Percentiles rank a stretch among this genome's conserved stretches.
Evolutionary conservation across 2,329 filamentous ascomycete genomes (phyloP).

Genomic region (Lecanosticta acicola): DNA sequence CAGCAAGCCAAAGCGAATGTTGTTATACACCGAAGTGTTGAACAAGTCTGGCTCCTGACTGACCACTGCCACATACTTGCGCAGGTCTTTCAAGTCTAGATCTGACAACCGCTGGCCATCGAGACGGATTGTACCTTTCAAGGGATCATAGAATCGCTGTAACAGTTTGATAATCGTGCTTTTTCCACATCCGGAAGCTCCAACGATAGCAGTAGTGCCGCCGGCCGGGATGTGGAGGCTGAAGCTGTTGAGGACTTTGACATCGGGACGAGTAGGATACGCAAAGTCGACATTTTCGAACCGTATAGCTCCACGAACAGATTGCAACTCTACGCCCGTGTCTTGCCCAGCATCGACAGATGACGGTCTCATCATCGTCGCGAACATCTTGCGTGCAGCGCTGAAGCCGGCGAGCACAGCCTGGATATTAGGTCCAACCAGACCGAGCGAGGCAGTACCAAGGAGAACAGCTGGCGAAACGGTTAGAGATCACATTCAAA

Average conservation of each 20-base stretch:
- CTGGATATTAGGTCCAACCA: constrained; percentile 36
- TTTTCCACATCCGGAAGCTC: constrained; percentile 34
- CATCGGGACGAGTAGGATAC: constrained; percentile 51
- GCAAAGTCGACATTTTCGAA: constrained; percentile 62
- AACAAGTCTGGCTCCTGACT: constrained; percentile 34
- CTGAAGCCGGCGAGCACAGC: constrained; percentile 38
- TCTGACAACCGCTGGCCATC: constrained; percentile 26
- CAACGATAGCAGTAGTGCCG: constrained; percentile 42
- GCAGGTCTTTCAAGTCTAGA: constrained; percentile 26
- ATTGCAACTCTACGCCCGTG: constrained; percentile 15
- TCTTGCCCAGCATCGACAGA: constrained; percentile 33
- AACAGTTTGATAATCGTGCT: constrained; percentile 31
- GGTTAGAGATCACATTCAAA: constrained; percentile 5
- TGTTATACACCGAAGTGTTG: constrained; percentile 29
- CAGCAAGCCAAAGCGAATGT: constrained; percentile 32
- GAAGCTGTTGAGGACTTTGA: constrained; percentile 32
- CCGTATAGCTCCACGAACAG: constrained; percentile 46
- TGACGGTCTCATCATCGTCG: constrained; percentile 36
- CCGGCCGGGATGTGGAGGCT: constrained; percentile 33
- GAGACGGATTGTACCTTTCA: constrained; percentile 25
- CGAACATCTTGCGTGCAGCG: constrained; percentile 38
- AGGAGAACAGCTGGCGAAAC: constrained; percentile 17
- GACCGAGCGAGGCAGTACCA: constrained; percentile 34
- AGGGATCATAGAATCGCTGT: constrained; percentile 29
- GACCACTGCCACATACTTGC: constrained; percentile 28